These are phyloP conservation scores for Lasiodiplodia sp. DNA, from an alignment of 2,329 filamentous ascomycete genomes.

Conservation along the genomic window DNA sequence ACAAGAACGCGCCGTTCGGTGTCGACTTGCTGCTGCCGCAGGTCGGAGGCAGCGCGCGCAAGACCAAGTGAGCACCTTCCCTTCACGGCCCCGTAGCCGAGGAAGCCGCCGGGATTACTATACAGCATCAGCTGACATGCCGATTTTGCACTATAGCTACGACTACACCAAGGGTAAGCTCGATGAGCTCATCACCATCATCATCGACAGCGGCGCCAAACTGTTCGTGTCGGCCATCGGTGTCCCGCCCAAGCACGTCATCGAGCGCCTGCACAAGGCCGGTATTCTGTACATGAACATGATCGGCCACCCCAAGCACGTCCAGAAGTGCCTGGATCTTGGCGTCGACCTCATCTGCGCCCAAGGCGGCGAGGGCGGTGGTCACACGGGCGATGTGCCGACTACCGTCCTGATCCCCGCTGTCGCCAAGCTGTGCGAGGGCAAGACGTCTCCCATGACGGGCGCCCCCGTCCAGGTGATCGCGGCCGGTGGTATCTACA, in stretches of 20 bases:
- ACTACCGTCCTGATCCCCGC: slow-evolving; percentile 92
- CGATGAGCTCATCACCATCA: slow-evolving; percentile 84
- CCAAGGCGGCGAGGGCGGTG: slow-evolving; percentile 96
- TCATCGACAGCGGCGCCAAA: slow-evolving; percentile 89
- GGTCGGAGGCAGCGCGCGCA: slow-evolving; percentile 90
- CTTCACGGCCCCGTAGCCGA: not conserved
- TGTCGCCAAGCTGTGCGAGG: slow-evolving; percentile 81
- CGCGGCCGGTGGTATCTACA: slow-evolving; percentile 92
- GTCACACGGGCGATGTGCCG: slow-evolving; percentile 93
- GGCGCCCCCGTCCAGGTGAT: slow-evolving; percentile 89
- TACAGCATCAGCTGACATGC: slow-evolving; percentile 10
- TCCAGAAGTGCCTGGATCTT: slow-evolving; percentile 87
- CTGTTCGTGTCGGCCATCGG: slow-evolving; percentile 98
- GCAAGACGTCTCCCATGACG: slow-evolving; percentile 84
- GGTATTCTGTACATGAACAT: slow-evolving; percentile 99
- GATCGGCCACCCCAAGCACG: slow-evolving; percentile 99
- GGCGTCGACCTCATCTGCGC: slow-evolving; percentile 97
- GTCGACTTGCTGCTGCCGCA: slow-evolving; percentile 94
- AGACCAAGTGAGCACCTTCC: slow-evolving; percentile 75
- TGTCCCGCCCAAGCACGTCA: slow-evolving; percentile 85
- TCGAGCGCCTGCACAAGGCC: slow-evolving; percentile 86
- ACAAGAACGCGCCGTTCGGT: slow-evolving; percentile 95
- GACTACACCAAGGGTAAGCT: slow-evolving; percentile 99
- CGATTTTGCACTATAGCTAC: slow-evolving; percentile 67
- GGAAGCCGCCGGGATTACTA: slow-evolving; percentile 5